Conservation (phyloP, 192 early-diverging fungal species). For the Piromyces finnis region DNA sequence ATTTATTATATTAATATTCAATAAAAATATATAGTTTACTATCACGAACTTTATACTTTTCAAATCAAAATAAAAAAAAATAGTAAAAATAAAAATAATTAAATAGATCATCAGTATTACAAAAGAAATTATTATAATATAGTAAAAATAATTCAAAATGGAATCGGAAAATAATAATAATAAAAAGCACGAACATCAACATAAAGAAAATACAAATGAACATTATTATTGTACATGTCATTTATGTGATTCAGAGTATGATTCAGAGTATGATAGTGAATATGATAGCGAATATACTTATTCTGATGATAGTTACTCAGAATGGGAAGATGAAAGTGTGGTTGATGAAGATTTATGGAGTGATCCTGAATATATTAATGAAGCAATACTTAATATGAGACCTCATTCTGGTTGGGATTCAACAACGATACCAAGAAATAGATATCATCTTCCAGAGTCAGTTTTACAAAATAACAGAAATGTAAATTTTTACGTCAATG, state of each 20-base stretch:
- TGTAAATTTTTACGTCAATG: not conserved
- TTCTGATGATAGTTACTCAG: not conserved
- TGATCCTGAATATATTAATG: not conserved
- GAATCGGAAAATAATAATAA: not conserved
- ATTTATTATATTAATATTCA: too few relatives aligned
- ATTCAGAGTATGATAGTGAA: not conserved
- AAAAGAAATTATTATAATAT: too few relatives aligned
- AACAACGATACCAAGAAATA: not conserved
- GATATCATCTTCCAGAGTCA: not conserved
- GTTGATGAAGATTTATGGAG: not conserved
- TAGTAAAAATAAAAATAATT: too few relatives aligned
- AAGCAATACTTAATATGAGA: not conserved
- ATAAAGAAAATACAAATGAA: not conserved
- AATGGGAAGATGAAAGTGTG: not conserved
- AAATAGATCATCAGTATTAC: too few relatives aligned
- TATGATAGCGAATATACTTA: not conserved
- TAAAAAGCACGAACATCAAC: not conserved
- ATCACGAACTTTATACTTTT: too few relatives aligned
- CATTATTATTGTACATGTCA: not conserved
- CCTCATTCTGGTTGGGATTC: not conserved
- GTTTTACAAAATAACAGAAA: not conserved
- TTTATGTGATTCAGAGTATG: not conserved
- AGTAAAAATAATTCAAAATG: not conserved
- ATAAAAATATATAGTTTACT: too few relatives aligned
- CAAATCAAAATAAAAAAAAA: too few relatives aligned